Base-by-base conservation (phyloP, 768 basidiomycete genomes). In the Punctularia strigosozonata region DNA sequence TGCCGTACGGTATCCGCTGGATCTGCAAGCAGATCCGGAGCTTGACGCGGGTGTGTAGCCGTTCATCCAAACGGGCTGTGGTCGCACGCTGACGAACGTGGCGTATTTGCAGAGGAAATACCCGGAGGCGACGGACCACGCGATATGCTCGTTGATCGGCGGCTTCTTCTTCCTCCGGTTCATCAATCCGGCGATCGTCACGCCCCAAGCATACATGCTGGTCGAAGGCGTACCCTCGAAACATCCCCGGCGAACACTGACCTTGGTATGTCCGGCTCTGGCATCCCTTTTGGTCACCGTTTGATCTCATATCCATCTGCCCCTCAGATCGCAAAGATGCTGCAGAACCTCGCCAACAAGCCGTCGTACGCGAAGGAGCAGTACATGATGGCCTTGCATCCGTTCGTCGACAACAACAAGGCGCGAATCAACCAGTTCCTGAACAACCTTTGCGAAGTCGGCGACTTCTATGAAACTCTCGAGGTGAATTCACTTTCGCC, bases 161-260 rank as follows among this genome's bases (percentile, higher is more conserved):
- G 95, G 95, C 7, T 99, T 99, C 67, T 99, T 99, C 75, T 99
- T 99, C 74, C 78, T 99, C 44, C 86, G 95, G 15, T 99, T 99
- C 65, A 98, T 99, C 65, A 99, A 99, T 52, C 95, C 95, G 2
- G 95, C 95, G 2, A 89, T 99, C 40, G 95, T 99, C 44, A 99
- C 95, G 0, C 95, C 95, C 1, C 95, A 99, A 56, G 95, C 95
- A 22, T 99, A 98, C 59, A 99, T 99, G 95, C 75, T 99, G 36
- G 95, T 99, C 21, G 92, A 98, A 56, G 88, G 86, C 36, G 87
- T 94, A 12, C 95, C 95, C 1, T 94, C 95, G 7, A 98, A 97
- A 59, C 94, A 98, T 57, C 95, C 95, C 20, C 71, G 95, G 37
- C 77, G 95, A 52, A 99, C 95, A 7, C 66, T 99, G 54, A 99